These are phyloP conservation scores for Aspergillus sergii DNA, from an alignment of 2,329 filamentous ascomycete species.

Conservation along the genomic window DNA sequence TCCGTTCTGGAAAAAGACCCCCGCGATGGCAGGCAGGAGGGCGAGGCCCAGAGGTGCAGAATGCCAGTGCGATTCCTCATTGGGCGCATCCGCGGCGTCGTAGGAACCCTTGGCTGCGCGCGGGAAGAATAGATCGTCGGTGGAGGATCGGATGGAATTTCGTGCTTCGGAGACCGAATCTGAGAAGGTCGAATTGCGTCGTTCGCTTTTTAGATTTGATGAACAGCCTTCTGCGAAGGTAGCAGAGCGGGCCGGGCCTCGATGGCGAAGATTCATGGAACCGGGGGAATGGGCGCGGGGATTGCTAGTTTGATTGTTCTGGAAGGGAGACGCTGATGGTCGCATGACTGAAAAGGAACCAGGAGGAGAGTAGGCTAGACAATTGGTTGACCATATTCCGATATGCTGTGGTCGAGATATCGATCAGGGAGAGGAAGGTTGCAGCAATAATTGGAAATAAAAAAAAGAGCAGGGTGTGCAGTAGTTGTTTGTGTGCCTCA, in stretches of 20 bases:
- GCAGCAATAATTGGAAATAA: background rate
- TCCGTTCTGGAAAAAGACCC: slow-evolving; percentile 82
- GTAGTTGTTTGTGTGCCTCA: background rate
- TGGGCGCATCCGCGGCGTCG: slow-evolving; percentile 34
- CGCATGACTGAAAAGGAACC: slow-evolving; percentile 7
- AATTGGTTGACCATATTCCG: background rate
- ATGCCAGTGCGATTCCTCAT: slow-evolving; percentile 71
- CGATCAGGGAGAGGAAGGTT: background rate
- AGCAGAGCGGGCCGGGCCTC: slow-evolving; percentile 37
- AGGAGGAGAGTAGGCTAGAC: background rate
- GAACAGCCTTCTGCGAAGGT: slow-evolving; percentile 38
- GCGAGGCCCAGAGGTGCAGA: slow-evolving; percentile 81
- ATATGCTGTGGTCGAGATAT: background rate
- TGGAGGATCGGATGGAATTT: slow-evolving; percentile 65
- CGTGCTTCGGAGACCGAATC: slow-evolving; percentile 72
- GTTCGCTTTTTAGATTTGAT: slow-evolving; percentile 45
- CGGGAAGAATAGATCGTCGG: slow-evolving; percentile 68
- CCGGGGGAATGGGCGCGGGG: slow-evolving; percentile 16
- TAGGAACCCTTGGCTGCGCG: slow-evolving; percentile 46
- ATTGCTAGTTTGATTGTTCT: slow-evolving; percentile 14
- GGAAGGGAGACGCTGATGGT: slow-evolving; percentile 20
- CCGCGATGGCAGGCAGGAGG: slow-evolving; percentile 81
- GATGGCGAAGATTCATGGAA: slow-evolving; percentile 36
- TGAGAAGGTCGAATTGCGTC: slow-evolving; percentile 77
- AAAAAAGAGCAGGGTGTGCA: background rate